Evolutionary conservation across 352 stramenopile genomes (phyloP).

Genomic region (Peronospora belbahrii): DNA sequence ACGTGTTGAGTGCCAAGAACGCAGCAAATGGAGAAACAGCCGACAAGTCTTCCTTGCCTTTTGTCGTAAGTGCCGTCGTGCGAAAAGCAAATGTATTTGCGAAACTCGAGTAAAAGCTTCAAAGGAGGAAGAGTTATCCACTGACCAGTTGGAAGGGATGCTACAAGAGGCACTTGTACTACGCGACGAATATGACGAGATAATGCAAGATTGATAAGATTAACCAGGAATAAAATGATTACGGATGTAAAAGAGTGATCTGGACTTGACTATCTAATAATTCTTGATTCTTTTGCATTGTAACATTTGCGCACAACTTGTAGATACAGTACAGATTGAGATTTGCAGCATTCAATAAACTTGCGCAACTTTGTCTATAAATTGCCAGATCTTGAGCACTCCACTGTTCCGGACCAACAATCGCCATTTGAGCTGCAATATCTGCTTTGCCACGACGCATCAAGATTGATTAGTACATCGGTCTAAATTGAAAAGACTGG

Average conservation of each 20-base stretch:
- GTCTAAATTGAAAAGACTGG: slow-evolving; percentile 13
- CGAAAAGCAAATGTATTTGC: slow-evolving; percentile 55
- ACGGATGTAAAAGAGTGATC: too few relatives aligned
- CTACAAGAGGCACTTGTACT: slow-evolving; percentile 61
- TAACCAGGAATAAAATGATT: too few relatives aligned
- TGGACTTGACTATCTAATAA: too few relatives aligned
- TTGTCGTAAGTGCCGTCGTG: slow-evolving; percentile 70
- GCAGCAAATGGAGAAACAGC: slow-evolving; percentile 7
- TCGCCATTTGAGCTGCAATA: neutral
- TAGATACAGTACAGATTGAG: too few relatives aligned
- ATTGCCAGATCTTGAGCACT: too few relatives aligned
- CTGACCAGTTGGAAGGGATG: slow-evolving; percentile 52
- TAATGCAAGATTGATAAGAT: too few relatives aligned
- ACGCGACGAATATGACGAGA: slow-evolving; percentile 60
- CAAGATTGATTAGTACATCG: slow-evolving; percentile 27
- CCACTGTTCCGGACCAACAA: too few relatives aligned
- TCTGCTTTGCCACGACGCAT: slow-evolving; percentile 11
- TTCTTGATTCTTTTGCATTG: too few relatives aligned
- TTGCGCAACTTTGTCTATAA: too few relatives aligned
- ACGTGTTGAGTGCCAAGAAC: slow-evolving; percentile 7
- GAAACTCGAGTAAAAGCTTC: slow-evolving; percentile 13
- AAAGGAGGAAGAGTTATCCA: slow-evolving; percentile 36
- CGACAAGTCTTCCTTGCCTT: slow-evolving; percentile 14
- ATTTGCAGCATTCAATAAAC: too few relatives aligned
- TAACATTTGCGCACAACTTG: too few relatives aligned